phyloP scores from a whole-genome alignment of 805 yeast genomes.

The Saccharomycopsis synnaedendra region DNA sequence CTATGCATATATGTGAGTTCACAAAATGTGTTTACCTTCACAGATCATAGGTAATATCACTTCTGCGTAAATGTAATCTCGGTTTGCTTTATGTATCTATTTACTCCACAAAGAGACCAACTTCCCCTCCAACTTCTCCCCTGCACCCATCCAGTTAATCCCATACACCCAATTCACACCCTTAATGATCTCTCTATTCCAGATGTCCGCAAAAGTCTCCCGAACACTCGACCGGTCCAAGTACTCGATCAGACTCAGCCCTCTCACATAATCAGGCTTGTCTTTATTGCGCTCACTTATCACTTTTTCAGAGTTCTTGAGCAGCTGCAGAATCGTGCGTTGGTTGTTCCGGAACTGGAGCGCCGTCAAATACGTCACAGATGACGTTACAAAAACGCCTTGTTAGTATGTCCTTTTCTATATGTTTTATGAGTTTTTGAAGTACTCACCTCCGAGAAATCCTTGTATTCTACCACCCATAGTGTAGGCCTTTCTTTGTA shows the following conservation, averaged over 20 bases:
- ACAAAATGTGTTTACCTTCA: no score
- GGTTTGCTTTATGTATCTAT: background rate
- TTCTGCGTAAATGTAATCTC: no score
- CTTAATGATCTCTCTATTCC: slow-evolving; percentile 16
- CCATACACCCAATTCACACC: slow-evolving; percentile 17
- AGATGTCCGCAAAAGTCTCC: slow-evolving; percentile 15
- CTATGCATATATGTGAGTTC: background rate
- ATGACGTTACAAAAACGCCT: slow-evolving; percentile 14
- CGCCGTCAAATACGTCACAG: slow-evolving; percentile 15
- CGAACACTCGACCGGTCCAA: slow-evolving; percentile 12
- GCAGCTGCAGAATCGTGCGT: background rate
- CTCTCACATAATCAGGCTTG: background rate
- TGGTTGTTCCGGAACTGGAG: slow-evolving; percentile 10
- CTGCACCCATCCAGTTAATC: slow-evolving; percentile 15
- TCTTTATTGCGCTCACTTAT: slow-evolving; percentile 10
- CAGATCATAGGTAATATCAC: no score
- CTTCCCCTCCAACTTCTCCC: slow-evolving; percentile 12
- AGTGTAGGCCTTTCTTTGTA: background rate
- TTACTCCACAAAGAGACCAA: background rate
- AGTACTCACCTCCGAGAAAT: slow-evolving; percentile 12
- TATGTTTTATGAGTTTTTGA: background rate
- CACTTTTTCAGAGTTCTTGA: slow-evolving; percentile 5
- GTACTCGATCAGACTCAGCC: slow-evolving; percentile 10
- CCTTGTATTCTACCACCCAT: slow-evolving; percentile 17
- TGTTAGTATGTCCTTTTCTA: background rate